Evolutionary conservation across 345 rosid species (phyloP).

Genomic region (Lepidium didymum): DNA sequence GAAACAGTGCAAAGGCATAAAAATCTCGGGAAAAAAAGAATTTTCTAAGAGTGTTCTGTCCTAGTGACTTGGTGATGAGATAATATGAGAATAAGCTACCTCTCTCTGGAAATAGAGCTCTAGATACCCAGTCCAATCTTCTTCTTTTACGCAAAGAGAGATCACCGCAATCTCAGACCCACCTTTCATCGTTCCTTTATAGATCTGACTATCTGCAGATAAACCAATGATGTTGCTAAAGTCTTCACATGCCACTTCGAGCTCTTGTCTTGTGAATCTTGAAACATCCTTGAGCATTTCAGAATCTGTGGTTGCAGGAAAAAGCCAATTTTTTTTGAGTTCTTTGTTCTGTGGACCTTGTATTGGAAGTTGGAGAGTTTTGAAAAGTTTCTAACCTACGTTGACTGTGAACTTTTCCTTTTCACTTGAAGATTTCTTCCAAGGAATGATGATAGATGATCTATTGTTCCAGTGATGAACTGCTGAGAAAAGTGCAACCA

Average conservation of each 20-base stretch:
- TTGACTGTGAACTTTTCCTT: conserved; percentile 65
- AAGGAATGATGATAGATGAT: conserved; percentile 79
- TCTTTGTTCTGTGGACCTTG: not conserved
- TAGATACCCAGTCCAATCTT: conserved; percentile 86
- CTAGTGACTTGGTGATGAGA: not conserved
- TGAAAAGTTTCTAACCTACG: conserved; percentile 50
- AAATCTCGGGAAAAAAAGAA: conserved; percentile 9
- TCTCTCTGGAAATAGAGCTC: conserved; percentile 94
- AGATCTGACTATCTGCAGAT: conserved; percentile 85
- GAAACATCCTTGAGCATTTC: conserved; percentile 72
- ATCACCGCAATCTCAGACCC: conserved; percentile 97
- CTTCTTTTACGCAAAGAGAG: conserved; percentile 81
- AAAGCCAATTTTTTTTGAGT: not conserved
- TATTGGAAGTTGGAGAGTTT: not conserved
- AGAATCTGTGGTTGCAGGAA: conserved; percentile 45
- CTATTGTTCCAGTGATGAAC: conserved; percentile 67
- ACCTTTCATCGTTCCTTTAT: conserved; percentile 83
- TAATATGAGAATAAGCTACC: conserved; percentile 35
- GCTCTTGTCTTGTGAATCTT: conserved; percentile 88
- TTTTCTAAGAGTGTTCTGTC: not conserved
- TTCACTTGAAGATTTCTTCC: conserved; percentile 84
- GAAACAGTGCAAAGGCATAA: conserved; percentile 15
- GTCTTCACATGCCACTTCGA: conserved; percentile 98
- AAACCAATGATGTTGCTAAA: conserved; percentile 96
- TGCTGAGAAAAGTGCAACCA: conserved; percentile 56